Evolutionary conservation across 169 alveolate species (phyloP).

Genomic region (Prorocentrum cordatum): DNA sequence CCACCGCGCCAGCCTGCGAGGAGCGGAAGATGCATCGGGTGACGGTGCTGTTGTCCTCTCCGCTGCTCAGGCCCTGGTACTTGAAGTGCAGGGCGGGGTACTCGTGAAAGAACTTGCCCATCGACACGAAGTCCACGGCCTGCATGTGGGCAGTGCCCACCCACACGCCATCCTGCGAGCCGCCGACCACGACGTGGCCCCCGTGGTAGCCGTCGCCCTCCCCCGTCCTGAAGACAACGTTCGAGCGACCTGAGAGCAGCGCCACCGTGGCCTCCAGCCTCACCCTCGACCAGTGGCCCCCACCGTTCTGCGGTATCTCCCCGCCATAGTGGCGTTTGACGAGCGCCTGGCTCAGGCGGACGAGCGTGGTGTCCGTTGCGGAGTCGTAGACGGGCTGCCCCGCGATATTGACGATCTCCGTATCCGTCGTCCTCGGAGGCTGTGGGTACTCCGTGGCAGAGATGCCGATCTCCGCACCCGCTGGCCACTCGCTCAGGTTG

Average conservation of each 20-base stretch:
- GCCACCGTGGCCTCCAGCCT: slow-evolving; percentile 39
- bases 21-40: slow-evolving; percentile 55
- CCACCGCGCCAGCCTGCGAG: slow-evolving; percentile 55
- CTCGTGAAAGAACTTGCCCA: background rate
- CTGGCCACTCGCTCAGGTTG: background rate
- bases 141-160: slow-evolving; percentile 16
- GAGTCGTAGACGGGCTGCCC: slow-evolving; percentile 1
- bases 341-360: no score
- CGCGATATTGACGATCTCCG: slow-evolving; percentile 22
- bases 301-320: background rate
- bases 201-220: background rate
- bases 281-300: background rate
- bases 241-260: slow-evolving; percentile 44
- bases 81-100: background rate
- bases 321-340: no score
- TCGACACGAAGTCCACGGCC: slow-evolving; percentile 15
- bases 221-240: background rate
- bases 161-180: background rate
- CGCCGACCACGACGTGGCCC: background rate
- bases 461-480: slow-evolving; percentile 31
- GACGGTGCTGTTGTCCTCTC: no score
- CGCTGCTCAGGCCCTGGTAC: background rate
- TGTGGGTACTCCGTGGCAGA: slow-evolving; percentile 61
- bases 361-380: no score
- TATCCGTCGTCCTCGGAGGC: slow-evolving; percentile 48